These are phyloP conservation scores for Scopulariopsis brevicaulis DNA, from an alignment of 2,329 filamentous ascomycete genomes.

Conservation along the genomic window DNA sequence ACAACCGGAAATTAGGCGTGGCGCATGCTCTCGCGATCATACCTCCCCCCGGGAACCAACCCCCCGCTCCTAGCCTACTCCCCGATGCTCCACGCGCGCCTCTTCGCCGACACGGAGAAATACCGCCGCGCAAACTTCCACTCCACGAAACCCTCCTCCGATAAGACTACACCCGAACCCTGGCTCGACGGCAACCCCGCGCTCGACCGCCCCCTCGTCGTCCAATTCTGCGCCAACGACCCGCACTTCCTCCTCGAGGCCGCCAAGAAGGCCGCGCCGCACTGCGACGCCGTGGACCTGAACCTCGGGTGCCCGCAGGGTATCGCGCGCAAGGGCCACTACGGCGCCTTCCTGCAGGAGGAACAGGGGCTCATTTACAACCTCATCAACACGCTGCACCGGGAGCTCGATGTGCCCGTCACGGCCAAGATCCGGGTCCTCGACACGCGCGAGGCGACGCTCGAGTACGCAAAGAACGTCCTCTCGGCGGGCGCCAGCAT, in stretches of 20 bases:
- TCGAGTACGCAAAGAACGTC: constrained; percentile 83
- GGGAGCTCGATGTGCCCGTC: constrained; percentile 67
- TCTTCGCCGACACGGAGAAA: constrained; percentile 66
- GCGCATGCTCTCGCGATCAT: constrained; percentile 92
- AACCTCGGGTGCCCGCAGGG: constrained; percentile 95
- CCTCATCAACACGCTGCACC: constrained; percentile 77
- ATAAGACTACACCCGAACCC: constrained; percentile 14
- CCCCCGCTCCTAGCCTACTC: constrained; percentile 73
- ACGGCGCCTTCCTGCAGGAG: constrained; percentile 91
- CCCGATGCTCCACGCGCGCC: constrained; percentile 89
- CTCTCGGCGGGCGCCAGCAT: constrained; percentile 83
- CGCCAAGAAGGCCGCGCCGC: constrained; percentile 66
- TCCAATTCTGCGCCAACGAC: constrained; percentile 93
- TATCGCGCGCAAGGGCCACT: constrained; percentile 82
- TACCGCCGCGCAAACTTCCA: constrained; percentile 79
- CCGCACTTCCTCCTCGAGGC: constrained; percentile 69
- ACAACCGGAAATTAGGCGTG: constrained; percentile 55
- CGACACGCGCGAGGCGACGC: constrained; percentile 74
- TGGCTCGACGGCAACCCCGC: constrained; percentile 80
- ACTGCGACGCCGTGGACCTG: constrained; percentile 90
- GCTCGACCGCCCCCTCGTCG: constrained; percentile 80
- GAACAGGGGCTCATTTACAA: constrained; percentile 72
- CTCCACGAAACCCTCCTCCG: constrained; percentile 25
- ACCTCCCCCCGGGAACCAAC: constrained; percentile 57
- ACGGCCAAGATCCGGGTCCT: constrained; percentile 92